Percentiles rank a stretch among this genome's conserved stretches.
These are phyloP conservation scores for Paramecium primaurelia DNA, from an alignment of 73 alveolate species.

Conservation along the genomic window DNA sequence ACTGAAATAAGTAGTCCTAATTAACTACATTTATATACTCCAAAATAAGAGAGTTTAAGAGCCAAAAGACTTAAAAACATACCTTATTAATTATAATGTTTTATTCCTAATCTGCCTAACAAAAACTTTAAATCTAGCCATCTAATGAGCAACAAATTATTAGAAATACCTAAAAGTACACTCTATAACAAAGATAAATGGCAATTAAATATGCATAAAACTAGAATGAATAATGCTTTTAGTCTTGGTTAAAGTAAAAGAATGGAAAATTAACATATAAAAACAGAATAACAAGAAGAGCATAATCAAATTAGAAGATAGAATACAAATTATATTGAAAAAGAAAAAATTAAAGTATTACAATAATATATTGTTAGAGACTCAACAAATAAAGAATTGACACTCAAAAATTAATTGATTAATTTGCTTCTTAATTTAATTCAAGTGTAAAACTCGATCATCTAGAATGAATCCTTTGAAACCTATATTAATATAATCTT, in stretches of 20 bases:
- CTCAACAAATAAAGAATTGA: background rate
- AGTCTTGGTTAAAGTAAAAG: background rate
- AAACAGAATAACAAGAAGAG: background rate
- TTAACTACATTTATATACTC: background rate
- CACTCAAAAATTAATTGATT: background rate
- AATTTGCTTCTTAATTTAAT: background rate
- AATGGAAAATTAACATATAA: background rate
- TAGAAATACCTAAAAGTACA: background rate
- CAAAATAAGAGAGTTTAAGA: background rate
- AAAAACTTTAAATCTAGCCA: slow-evolving; percentile 8
- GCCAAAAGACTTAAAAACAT: slow-evolving; percentile 1
- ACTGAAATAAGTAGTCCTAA: background rate
- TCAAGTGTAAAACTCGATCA: background rate
- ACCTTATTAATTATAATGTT: background rate
- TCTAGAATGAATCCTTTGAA: background rate
- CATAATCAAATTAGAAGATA: background rate
- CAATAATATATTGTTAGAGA: background rate
- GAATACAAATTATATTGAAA: background rate
- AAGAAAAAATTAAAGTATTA: background rate
- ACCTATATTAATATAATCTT: background rate
- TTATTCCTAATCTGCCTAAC: background rate
- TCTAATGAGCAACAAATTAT: background rate
- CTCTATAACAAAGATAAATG: background rate
- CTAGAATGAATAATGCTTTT: background rate
- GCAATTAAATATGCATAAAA: background rate